Base-by-base conservation (phyloP, 371 early-diverging fungal species). In the Capillidium heterosporum region DNA sequence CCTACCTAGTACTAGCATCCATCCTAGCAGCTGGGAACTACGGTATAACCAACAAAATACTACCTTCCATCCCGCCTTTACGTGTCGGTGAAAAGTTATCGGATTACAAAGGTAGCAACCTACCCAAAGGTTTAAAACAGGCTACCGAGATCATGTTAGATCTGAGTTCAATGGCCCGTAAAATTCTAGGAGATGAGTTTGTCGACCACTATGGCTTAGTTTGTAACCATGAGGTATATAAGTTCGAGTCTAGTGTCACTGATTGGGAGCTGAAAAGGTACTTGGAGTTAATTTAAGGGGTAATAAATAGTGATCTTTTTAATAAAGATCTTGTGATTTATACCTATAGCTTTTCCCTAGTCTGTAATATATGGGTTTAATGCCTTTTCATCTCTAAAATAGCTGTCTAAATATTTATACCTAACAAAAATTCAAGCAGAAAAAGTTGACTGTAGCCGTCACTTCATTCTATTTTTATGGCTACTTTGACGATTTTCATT, bases 151-250 rank as follows among this genome's bases (percentile, higher is more conserved):
- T 59, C 32, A 86, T 90, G 85, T 64, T 69, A 56, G 72, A 58
- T 5, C 64, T 72, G 53, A 76, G 65, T 2, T 82, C 82, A n/a
- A 67, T 86, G 42, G 91, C 88, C 3, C 66, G 87, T 32, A 60
- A 75, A 57, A 80, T 84, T 1, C 63, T 90, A n/a, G 87, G 87
- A 0, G 75, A 84, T 66, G 77, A 60, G 1, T 87, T 90, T 70
- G 80, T 90, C 19, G 75, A 85, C 28, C 88, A 87, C 61, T 87
- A 73, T 71, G 78, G 68, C 1, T 73, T 71, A 19, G 87, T 84
- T 21, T 63, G 87, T 32, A 61, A 68, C 59, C 80, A 85, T 65
- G 91, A 90, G 67, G 77, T 82, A 74, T 61, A 71, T 19, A 52
- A 75, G 26, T 90, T 85, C 84, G 78, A 80, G 57, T 67, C 66